Base-by-base conservation (phyloP, 768 basidiomycete species). In the Suillus sp. region DNA sequence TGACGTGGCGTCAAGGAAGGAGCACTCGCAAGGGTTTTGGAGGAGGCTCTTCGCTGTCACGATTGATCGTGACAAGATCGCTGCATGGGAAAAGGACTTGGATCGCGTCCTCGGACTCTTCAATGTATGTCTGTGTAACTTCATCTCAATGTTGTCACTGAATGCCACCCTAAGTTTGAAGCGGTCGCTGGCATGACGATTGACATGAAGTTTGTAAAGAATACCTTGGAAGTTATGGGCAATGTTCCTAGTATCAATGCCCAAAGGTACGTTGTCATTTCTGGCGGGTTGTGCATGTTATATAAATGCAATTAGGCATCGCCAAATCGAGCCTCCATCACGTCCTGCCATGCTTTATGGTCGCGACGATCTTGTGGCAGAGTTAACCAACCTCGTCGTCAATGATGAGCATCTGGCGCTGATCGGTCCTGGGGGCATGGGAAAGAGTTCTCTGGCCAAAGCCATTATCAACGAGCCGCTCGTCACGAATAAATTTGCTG, bases 371-470 rank as follows among this genome's bases (percentile, higher is more conserved):
- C 43, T 45, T n/a, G 48, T 50, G 6, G 48, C 48, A 30, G 48
- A 30, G 48, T 50, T 50, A 8, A 50, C 25, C 0, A 30, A 50
- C 27, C 27, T 50, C 3, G 16, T 50, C 48, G 27, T 50, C 48
- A 50, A 50, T 7, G 7, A 18, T 9, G 48, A 50, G 27, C 50
- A 61, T 27, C 8, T 61, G 32, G 16, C 37, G 5, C 38, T 61
- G 13, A 38, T 43, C 20, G 50, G 60, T 16, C 25, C 60, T 11
- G 50, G 48, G 13, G 50, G 60, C 14, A 54, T 51, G 25, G 48
- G 60, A n/a, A 61, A 61, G 35, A 61, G 34, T 30, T 30, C 60
- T 16, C 4, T 61, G 8, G 45, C 60, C 20, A 54, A 53, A 51
- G 48, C 60, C 1, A 51, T 53, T 22, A n/a, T 61, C 11, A 35